Evolutionary conservation across 2,329 filamentous ascomycete species (phyloP).

Genomic region (Colletotrichum theobromicola): DNA sequence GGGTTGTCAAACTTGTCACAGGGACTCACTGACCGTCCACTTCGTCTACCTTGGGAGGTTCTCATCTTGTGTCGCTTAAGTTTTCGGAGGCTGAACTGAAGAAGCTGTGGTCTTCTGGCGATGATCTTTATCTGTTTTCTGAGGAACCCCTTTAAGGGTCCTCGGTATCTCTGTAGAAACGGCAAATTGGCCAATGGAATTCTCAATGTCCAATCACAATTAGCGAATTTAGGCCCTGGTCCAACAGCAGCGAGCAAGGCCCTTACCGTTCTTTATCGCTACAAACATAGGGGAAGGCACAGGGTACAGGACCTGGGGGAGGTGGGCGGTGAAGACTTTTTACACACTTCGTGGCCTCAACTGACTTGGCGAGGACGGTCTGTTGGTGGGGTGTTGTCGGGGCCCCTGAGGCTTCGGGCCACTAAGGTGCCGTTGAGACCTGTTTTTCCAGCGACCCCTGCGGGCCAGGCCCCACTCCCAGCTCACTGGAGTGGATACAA

Average conservation of each 20-base stretch:
- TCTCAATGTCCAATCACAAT: background rate
- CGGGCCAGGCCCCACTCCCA: background rate
- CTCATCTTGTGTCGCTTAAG: background rate
- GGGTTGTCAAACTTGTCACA: too few relatives aligned
- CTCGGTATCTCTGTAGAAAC: background rate
- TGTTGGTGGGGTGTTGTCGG: background rate
- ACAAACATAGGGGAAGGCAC: background rate
- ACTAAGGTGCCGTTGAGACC: background rate
- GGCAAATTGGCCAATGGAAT: background rate
- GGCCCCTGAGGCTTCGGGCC: background rate
- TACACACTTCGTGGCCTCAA: slow-evolving; percentile 15
- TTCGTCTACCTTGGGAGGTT: background rate
- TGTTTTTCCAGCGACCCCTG: slow-evolving; percentile 10
- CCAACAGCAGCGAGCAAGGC: background rate
- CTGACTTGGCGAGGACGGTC: slow-evolving; percentile 1
- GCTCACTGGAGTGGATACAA: background rate
- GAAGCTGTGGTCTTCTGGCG: background rate
- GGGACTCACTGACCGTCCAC: too few relatives aligned
- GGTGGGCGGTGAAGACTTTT: slow-evolving; percentile 22
- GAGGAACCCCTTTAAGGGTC: background rate
- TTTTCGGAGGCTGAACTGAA: background rate
- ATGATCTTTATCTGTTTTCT: background rate
- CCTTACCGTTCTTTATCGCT: background rate
- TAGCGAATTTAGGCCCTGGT: background rate
- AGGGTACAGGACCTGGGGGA: background rate